These are phyloP conservation scores for Hymenoscyphus albidus DNA, from an alignment of 2,329 filamentous ascomycete species.

Conservation along the genomic window DNA sequence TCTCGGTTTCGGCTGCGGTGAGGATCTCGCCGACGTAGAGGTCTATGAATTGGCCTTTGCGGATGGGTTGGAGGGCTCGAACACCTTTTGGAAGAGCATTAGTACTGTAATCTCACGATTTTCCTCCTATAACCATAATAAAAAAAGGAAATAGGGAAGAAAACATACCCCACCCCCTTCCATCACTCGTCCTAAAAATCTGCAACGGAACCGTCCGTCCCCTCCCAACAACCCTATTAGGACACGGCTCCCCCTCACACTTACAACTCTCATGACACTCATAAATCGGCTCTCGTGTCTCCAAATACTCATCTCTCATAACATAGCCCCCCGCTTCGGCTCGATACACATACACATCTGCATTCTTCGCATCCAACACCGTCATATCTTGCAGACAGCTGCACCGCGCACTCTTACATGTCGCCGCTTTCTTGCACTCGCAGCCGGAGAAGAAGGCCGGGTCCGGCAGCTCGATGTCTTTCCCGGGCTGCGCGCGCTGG, in stretches of 20 bases:
- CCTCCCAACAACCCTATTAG: constrained; percentile 72
- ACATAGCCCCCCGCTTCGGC: constrained; percentile 50
- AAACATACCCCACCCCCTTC: constrained; percentile 66
- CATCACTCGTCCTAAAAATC: constrained; percentile 68
- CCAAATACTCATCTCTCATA: constrained; percentile 49
- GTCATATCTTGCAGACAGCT: constrained; percentile 46
- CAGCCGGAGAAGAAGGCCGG: constrained; percentile 11
- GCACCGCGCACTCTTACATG: constrained; percentile 2
- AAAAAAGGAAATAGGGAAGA: background rate
- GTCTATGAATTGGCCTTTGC: constrained; percentile 74
- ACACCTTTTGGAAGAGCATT: constrained; percentile 47
- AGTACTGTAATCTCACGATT: background rate
- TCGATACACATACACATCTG: constrained; percentile 52
- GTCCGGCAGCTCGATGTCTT: constrained; percentile 12
- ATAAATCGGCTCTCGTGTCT: constrained; percentile 63
- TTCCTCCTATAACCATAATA: background rate
- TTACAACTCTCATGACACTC: constrained; percentile 73
- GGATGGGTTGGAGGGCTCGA: constrained; percentile 59
- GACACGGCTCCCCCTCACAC: constrained; percentile 57
- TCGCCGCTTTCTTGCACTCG: constrained; percentile 7
- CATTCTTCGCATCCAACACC: constrained; percentile 44
- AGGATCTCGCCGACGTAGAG: constrained; percentile 72
- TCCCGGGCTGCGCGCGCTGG: constrained; percentile 6
- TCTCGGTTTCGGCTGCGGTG: constrained; percentile 59
- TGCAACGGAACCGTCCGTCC: constrained; percentile 68